Percentiles rank a stretch among this genome's conserved stretches.
These are phyloP conservation scores for Rostrohypoxylon terebratum DNA, from an alignment of 495 filamentous ascomycete genomes.

Conservation along the genomic window DNA sequence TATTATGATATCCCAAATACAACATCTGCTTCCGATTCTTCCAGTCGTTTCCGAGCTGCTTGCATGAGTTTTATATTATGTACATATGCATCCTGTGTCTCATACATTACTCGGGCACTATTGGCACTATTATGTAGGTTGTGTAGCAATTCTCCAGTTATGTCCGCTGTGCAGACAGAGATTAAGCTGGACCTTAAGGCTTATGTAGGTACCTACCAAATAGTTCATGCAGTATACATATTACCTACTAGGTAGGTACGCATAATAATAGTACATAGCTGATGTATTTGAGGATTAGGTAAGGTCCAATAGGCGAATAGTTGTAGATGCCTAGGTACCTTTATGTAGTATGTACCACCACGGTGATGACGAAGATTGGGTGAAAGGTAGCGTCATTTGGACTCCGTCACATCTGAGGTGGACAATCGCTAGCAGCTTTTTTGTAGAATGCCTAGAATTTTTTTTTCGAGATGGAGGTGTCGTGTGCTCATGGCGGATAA, in stretches of 20 bases:
- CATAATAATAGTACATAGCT: not conserved
- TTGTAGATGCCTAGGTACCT: not conserved
- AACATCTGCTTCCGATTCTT: slow-evolving; percentile 19
- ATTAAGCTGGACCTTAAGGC: not conserved
- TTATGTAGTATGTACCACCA: not conserved
- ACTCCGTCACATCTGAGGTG: not conserved
- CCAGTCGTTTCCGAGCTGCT: slow-evolving; percentile 1
- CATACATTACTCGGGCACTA: not conserved
- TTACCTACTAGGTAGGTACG: not conserved
- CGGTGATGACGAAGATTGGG: slow-evolving; percentile 26
- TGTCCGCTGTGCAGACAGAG: not conserved
- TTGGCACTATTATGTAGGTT: slow-evolving; percentile 1
- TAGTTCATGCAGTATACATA: not conserved
- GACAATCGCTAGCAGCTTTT: not conserved
- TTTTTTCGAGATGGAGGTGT: slow-evolving; percentile 20
- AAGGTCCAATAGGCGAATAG: not conserved
- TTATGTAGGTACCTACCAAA: not conserved
- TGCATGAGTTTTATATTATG: slow-evolving; percentile 19
- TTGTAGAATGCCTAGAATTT: not conserved
- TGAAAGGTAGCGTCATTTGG: slow-evolving; percentile 35
- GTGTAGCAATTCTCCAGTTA: not conserved
- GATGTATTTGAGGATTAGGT: not conserved
- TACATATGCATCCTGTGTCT: slow-evolving; percentile 21
- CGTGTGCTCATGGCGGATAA: slow-evolving; percentile 44
- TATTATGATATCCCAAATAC: slow-evolving; percentile 44